Evolutionary conservation across 1,284 basidiomycete species (phyloP).

Genomic region (Pseudozyma pruni): DNA sequence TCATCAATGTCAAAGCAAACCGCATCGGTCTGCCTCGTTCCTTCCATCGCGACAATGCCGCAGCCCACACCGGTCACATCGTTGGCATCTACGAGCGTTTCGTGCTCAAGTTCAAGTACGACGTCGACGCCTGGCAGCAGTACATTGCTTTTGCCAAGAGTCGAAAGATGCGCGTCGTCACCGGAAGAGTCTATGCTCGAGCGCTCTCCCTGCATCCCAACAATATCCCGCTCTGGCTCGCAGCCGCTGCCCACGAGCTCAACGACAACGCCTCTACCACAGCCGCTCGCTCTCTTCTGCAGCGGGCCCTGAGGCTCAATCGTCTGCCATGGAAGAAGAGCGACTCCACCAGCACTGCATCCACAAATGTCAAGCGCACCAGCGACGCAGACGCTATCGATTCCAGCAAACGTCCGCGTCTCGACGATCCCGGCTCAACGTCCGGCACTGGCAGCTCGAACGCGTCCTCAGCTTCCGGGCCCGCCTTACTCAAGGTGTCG

Average conservation of each 20-base stretch:
- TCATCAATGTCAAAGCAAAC: slow-evolving; percentile 49
- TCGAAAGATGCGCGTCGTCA: slow-evolving; percentile 81
- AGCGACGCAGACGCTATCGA: slow-evolving; percentile 8
- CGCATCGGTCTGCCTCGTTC: slow-evolving; percentile 45
- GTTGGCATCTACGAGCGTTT: slow-evolving; percentile 91
- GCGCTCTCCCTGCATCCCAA: slow-evolving; percentile 88
- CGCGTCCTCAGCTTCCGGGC: slow-evolving; percentile 15
- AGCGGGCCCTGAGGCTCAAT: slow-evolving; percentile 79
- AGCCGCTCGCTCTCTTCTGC: slow-evolving; percentile 84
- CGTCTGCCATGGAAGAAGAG: slow-evolving; percentile 36
- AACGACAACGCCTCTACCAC: slow-evolving; percentile 77
- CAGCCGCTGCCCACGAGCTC: slow-evolving; percentile 86
- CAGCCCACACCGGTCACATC: slow-evolving; percentile 74
- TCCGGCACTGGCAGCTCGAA: background rate
- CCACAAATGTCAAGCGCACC: slow-evolving; percentile 15
- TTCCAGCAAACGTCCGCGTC: slow-evolving; percentile 16
- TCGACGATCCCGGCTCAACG: background rate
- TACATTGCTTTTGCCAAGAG: slow-evolving; percentile 86
- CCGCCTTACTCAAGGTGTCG: slow-evolving; percentile 39
- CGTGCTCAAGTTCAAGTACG: slow-evolving; percentile 85
- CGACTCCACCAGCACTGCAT: background rate
- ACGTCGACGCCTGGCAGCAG: slow-evolving; percentile 86
- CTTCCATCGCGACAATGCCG: slow-evolving; percentile 52
- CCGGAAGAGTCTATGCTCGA: slow-evolving; percentile 73
- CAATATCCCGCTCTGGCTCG: slow-evolving; percentile 81